Evolutionary conservation across 148 eudicot species (phyloP), one percentile per base, ranked within the genome.

Genomic region (Beta vulgaris): DNA sequence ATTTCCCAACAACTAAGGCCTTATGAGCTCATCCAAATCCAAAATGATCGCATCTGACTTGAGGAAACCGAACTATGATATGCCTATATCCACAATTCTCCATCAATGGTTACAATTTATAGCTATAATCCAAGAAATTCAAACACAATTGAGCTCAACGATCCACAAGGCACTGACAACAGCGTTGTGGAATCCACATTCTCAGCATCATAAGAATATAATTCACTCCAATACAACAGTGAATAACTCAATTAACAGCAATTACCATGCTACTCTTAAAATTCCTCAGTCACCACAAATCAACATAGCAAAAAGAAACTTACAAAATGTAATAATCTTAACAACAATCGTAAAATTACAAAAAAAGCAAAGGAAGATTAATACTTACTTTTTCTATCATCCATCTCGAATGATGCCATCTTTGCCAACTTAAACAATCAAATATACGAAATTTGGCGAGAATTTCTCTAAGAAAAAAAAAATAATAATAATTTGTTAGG

Each of bases 391-490:
- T n/a, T 89, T 18, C 80, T 77, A 69, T 87, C 91, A 63, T 87
- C 74, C 91, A 89, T 86, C 82, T 89, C 93, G 48, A 89, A 84
- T 28, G 93, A 89, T 68, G 85, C 54, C 93, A 87, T 89, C 16
- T 34, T 71, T 65, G 73, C 18, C 26, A n/a, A 48, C 39, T 76
- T 72, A 36, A 80, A 8, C 59, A 25, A 44, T 23, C 76, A 76
- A 80, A 48, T 80, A 68, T 23, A 62, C 63, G 26, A 68, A 78
- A 63, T 25, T 2, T 11, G 9, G 1, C 32, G 21, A 29, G 4
- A 60, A 71, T 36, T n/a, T 35, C 34, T 73, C 21, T 34, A 44
- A 0, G 31, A 58, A 39, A 28, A 28, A 16, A 43, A 36, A 23
- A 39, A 21, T 4, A 73, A 71, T 1, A 26, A 55, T 6, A 44